Base-by-base conservation (phyloP, 805 yeast genomes). In the Candida piceae region DNA sequence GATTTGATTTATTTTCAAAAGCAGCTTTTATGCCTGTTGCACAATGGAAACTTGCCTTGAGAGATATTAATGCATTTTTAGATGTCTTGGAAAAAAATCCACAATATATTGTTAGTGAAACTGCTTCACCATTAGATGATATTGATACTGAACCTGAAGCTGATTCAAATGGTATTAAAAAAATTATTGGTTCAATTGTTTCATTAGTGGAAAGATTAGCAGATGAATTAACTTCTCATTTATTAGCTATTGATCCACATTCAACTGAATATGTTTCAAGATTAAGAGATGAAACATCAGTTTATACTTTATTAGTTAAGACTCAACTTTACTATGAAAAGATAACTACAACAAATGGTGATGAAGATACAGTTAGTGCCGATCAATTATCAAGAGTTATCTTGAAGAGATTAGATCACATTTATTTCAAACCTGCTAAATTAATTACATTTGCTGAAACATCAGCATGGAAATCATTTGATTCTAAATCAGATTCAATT, bases 201-300 rank as follows among this genome's bases (percentile, higher is more conserved):
- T 80, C 96, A 7, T 76, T 84, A 41, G 83, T 90, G 44, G 98
- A 90, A 68, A 81, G 97, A 63, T 73, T 93, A 45, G 96, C 88
- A 58, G 97, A 90, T 55, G 99, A 93, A 67, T 82, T 89, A 54
- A 84, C 84, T 44, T 79, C 82, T 50, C 86, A 95, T 32, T 73
- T 93, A 53, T 88, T 89, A 58, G 77, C 77, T 49, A 80, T 87
- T 53, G 97, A 93, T 62, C 96, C 97, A 31, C 97, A 93, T 60
- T 84, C 97, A 17, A 80, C 86, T 40, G 98, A 93, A 63, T 93
- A 90, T 63, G 75, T 93, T 49, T 84, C 82, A 49, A 78, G 97
- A 61, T 74, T 93, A 57, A 82, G 81, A 62, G 96, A 89, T 62
- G 98, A 93, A 67, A 72, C 79, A 44, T 64, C 65, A 26, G 70